These are phyloP conservation scores for Fraxinus nigra DNA, from an alignment of 305 asterid genomes.

Conservation along the genomic window DNA sequence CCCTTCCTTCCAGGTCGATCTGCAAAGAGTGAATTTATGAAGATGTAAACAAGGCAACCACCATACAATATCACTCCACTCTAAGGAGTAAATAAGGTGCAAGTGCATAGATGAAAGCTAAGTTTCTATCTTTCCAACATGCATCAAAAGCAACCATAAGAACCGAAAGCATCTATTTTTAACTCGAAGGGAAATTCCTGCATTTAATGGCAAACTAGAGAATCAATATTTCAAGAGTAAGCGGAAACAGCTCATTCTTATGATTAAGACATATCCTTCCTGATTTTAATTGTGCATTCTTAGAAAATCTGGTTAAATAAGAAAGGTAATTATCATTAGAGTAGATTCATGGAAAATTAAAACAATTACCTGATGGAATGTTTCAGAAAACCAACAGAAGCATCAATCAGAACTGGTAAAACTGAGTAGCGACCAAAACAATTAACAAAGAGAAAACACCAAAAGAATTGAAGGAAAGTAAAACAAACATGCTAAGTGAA, in stretches of 20 bases:
- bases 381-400: not conserved
- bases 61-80: not conserved
- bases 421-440: not conserved
- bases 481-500: not conserved
- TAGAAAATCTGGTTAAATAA: not conserved
- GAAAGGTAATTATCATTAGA: not conserved
- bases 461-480: not conserved
- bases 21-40: conserved; percentile 28
- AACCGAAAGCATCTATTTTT: not conserved
- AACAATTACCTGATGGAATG: not conserved
- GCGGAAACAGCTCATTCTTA: not conserved
- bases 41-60: not conserved
- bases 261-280: not conserved
- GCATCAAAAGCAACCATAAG: not conserved
- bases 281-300: not conserved
- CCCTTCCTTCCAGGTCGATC: conserved; percentile 95
- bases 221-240: not conserved
- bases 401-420: not conserved
- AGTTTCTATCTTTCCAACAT: not conserved
- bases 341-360: not conserved
- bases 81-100: not conserved
- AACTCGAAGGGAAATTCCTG: not conserved
- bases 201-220: not conserved
- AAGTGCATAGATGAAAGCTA: not conserved
- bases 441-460: not conserved